Conservation (phyloP, 2,329 filamentous ascomycete genomes). For the Penicillium brasilianum region DNA sequence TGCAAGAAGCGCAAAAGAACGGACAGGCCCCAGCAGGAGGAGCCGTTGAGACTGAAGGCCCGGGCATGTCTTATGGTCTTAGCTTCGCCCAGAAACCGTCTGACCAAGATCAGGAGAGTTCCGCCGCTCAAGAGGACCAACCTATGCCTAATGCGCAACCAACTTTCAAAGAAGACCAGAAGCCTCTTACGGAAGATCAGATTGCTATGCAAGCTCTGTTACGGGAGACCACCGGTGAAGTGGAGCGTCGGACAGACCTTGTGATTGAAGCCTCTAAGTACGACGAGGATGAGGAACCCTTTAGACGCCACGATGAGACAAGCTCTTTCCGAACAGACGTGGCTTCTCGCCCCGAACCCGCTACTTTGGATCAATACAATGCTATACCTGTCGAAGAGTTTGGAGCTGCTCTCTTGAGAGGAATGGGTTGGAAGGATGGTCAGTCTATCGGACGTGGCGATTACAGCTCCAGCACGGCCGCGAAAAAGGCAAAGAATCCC, state of each 20-base stretch:
- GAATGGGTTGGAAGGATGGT: conserved; percentile 91
- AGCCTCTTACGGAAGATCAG: conserved; percentile 62
- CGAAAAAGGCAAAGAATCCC: conserved; percentile 61
- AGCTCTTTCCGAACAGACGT: conserved; percentile 75
- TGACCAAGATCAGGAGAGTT: conserved; percentile 20
- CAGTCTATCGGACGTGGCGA: conserved; percentile 63
- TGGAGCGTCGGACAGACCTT: conserved; percentile 52
- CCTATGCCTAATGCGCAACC: conserved; percentile 34
- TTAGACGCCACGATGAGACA: conserved; percentile 42
- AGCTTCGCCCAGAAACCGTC: conserved; percentile 50
- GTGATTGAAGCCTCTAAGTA: conserved; percentile 55
- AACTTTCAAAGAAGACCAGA: conserved; percentile 26
- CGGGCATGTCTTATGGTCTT: conserved; percentile 60
- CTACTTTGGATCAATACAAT: conserved; percentile 82
- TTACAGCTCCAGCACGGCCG: conserved; percentile 47
- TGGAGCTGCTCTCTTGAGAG: conserved; percentile 83
- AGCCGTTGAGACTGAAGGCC: conserved; percentile 55
- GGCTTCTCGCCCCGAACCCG: conserved; percentile 71
- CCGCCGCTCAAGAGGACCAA: conserved; percentile 33
- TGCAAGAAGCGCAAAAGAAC: conserved; percentile 49
- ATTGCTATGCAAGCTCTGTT: conserved; percentile 70
- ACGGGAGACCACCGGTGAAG: conserved; percentile 56
- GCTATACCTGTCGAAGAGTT: conserved; percentile 93
- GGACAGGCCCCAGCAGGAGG: conserved; percentile 38
- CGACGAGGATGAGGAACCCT: conserved; percentile 24